Conservation (phyloP, 2,329 filamentous ascomycete species). For the Rutstroemia sydowiana region DNA sequence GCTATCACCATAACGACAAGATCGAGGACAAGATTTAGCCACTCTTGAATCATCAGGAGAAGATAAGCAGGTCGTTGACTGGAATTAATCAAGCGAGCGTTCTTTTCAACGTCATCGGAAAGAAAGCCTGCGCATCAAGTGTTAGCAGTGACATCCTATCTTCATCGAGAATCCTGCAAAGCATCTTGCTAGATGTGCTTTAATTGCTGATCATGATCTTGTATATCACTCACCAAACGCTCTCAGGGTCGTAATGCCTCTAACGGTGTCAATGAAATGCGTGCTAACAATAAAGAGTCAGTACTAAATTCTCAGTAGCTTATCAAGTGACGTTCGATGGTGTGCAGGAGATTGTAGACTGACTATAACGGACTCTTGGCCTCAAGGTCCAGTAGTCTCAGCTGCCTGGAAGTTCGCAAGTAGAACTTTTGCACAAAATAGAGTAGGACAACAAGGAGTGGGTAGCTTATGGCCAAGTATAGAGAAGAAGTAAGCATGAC, state of each 20-base stretch:
- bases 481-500: slow-evolving; percentile 1
- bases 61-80: slow-evolving; percentile 52
- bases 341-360: slow-evolving; percentile 28
- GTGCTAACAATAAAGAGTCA: slow-evolving; percentile 19
- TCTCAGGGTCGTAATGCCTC: slow-evolving; percentile 32
- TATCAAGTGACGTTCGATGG: neutral
- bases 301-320: neutral
- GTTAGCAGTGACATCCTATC: neutral
- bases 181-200: neutral
- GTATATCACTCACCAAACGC: slow-evolving; percentile 38
- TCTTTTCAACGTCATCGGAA: slow-evolving; percentile 28
- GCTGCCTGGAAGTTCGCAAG: slow-evolving; percentile 39
- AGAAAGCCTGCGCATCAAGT: neutral
- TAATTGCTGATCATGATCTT: neutral
- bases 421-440: slow-evolving; percentile 34
- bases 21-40: slow-evolving; percentile 51
- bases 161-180: neutral
- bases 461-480: neutral
- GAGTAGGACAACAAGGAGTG: neutral
- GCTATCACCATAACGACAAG: slow-evolving; percentile 21
- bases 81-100: slow-evolving; percentile 40
- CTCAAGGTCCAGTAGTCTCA: slow-evolving; percentile 40
- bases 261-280: slow-evolving; percentile 38
- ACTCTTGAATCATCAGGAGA: slow-evolving; percentile 42
- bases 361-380: slow-evolving; percentile 34